Evolutionary conservation across 495 filamentous ascomycete genomes (phyloP).

Genomic region (Trichoderma virens): DNA sequence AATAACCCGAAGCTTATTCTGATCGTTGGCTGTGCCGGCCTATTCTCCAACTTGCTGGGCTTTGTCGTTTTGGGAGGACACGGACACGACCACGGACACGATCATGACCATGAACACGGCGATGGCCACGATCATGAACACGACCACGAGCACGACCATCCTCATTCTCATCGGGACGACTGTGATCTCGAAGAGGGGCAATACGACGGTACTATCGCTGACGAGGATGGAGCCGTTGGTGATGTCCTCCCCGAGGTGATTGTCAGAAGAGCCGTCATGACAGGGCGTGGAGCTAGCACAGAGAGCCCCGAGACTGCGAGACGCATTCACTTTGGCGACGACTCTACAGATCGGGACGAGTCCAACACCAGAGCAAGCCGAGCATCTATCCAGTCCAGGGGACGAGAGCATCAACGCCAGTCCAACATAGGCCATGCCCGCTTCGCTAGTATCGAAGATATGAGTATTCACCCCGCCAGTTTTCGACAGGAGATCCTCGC

Average conservation of each 20-base stretch:
- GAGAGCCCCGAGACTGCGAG: constrained; percentile 21
- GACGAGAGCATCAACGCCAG: constrained; percentile 44
- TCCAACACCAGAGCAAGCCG: constrained; percentile 26
- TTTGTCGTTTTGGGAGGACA: constrained; percentile 89
- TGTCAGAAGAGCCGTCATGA: constrained; percentile 21
- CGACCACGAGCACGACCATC: constrained; percentile 21
- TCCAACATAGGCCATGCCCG: constrained; percentile 44
- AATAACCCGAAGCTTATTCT: constrained; percentile 75
- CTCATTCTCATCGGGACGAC: constrained; percentile 17
- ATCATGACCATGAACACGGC: constrained; percentile 34
- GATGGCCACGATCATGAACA: constrained; percentile 27
- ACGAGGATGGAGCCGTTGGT: constrained; percentile 27
- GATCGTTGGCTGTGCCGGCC: constrained; percentile 75
- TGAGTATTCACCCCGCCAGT: constrained; percentile 80
- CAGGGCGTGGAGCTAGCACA: constrained; percentile 6
- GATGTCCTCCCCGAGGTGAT: constrained; percentile 39
- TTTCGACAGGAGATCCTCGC: constrained; percentile 89
- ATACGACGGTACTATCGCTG: constrained; percentile 18
- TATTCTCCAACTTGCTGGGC: constrained; percentile 86
- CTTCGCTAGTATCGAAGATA: constrained; percentile 56
- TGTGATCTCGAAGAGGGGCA: constrained; percentile 22
- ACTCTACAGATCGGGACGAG: constrained; percentile 7
- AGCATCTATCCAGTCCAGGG: constrained; percentile 24
- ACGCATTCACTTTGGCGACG: constrained; percentile 27
- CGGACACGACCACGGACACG: constrained; percentile 67